These are phyloP conservation scores for Aureobasidium subglaciale DNA, from an alignment of 2,329 filamentous ascomycete genomes.

Conservation along the genomic window DNA sequence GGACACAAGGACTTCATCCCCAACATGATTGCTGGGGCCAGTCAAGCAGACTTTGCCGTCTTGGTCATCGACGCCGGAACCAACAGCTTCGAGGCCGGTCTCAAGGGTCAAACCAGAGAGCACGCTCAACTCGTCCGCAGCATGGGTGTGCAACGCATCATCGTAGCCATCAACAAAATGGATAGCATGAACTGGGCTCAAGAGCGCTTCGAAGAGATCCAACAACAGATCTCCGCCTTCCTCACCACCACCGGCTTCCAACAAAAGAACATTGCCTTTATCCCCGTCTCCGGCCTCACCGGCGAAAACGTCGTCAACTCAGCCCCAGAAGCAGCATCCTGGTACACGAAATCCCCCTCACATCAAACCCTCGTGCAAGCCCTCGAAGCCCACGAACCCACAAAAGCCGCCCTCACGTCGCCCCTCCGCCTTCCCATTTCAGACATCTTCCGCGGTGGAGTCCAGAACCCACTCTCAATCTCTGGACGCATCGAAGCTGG, in stretches of 20 bases:
- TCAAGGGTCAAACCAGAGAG: constrained; percentile 90
- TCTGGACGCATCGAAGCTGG: constrained; percentile 82
- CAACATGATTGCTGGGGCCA: constrained; percentile 97
- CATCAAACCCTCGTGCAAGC: constrained; percentile 68
- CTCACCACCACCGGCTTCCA: constrained; percentile 76
- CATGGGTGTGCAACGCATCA: constrained; percentile 78
- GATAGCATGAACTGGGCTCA: constrained; percentile 80
- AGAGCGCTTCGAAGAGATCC: constrained; percentile 77
- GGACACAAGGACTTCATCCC: constrained; percentile 95
- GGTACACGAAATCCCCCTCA: constrained; percentile 60
- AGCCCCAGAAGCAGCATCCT: constrained; percentile 49
- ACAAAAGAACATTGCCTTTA: constrained; percentile 71
- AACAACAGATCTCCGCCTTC: constrained; percentile 75
- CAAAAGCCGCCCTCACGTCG: constrained; percentile 58
- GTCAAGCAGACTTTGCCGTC: constrained; percentile 91
- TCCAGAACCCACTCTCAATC: constrained; percentile 75
- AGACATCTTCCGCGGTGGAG: constrained; percentile 75
- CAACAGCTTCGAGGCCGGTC: constrained; percentile 86
- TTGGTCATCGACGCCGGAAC: constrained; percentile 86
- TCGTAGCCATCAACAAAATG: constrained; percentile 93
- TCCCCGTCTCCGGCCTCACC: constrained; percentile 82
- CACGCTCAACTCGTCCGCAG: constrained; percentile 85
- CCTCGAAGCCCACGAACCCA: constrained; percentile 73
- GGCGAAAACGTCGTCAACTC: constrained; percentile 74
- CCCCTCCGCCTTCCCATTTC: constrained; percentile 80